Base-by-base conservation (phyloP, 441 rosid genomes). In the Corymbia citriodora region DNA sequence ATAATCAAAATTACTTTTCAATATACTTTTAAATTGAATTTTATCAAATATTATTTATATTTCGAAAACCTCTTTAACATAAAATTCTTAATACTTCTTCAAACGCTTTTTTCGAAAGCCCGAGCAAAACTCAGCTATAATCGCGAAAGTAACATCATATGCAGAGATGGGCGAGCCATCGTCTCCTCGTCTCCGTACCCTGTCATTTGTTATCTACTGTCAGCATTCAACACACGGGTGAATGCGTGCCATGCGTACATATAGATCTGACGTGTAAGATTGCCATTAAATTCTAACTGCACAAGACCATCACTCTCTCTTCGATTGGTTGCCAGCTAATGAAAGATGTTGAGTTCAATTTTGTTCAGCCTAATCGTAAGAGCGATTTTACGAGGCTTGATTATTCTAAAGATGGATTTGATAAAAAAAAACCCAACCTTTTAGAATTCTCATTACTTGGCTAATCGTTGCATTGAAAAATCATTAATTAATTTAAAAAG, bases 101-200 rank as follows among this genome's bases (percentile, higher is more conserved):
- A 3, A 65, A 65, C 7, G 4, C 16, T 65, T 31, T 54, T 36
- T 65, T 18, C 17, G 15, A 31, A 31, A 2, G 25, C 18, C 11
- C 6, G 17, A 31, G 1, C 0, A 19, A 1, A 70, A 6, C 3
- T 3, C 31, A 12, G 12, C 45, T 9, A 33, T 2, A 31, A 17
- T 68, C 1, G 17, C 45, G 19, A 16, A 17, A 68, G 31, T 33
- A 33, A 70, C 13, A 31, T 17, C 21, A 12, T 12, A 17, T 0
- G 45, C 23, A 0, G 45, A 17, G 36, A 33, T 17, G 23, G 23
- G 12, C 21, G 45, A 68, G 12, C 6, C 40, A 1, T 68, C 18
- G 33, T 33, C 33, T 33, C 33, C 33, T 33, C 33, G 12, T 16
- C 23, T 68, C 45, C 79, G 9, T 31, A 31, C 21, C 16, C 45